These are phyloP conservation scores for Amphirosellinia nigrospora DNA, from an alignment of 495 filamentous ascomycete species.

Conservation along the genomic window DNA sequence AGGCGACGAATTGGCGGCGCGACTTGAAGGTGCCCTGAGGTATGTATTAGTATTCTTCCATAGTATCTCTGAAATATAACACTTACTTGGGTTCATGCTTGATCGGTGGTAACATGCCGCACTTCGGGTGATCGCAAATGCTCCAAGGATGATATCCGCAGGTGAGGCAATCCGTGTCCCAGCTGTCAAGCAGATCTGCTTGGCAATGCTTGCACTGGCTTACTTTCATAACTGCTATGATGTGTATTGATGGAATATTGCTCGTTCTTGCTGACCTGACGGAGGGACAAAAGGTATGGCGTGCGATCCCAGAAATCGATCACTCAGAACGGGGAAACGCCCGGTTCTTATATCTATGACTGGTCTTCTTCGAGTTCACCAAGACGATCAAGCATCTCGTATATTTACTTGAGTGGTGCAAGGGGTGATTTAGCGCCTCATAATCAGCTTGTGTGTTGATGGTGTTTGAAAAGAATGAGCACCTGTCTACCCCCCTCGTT, in stretches of 20 bases:
- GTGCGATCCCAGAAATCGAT: not conserved
- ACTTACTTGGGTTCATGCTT: constrained; percentile 11
- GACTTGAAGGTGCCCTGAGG: not conserved
- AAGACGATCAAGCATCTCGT: not conserved
- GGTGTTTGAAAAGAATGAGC: not conserved
- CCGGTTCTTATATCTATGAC: not conserved
- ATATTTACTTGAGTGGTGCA: not conserved
- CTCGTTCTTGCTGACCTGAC: not conserved
- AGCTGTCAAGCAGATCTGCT: not conserved
- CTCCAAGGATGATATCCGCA: constrained; percentile 11
- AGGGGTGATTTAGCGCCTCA: not conserved
- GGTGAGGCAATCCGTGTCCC: not conserved
- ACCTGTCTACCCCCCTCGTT: not conserved
- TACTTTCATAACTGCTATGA: not conserved
- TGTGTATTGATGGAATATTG: not conserved
- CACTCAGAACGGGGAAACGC: not conserved
- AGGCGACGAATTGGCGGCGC: not conserved
- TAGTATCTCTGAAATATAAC: not conserved
- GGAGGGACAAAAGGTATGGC: not conserved
- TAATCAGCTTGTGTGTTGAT: not conserved
- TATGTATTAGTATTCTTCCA: not conserved
- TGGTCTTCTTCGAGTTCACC: not conserved
- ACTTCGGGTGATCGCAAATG: not conserved
- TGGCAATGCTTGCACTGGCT: constrained; percentile 13
- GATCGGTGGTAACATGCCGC: constrained; percentile 3